phyloP scores from a whole-genome alignment of 2,329 filamentous ascomycete genomes.

The Clonostachys solani region DNA sequence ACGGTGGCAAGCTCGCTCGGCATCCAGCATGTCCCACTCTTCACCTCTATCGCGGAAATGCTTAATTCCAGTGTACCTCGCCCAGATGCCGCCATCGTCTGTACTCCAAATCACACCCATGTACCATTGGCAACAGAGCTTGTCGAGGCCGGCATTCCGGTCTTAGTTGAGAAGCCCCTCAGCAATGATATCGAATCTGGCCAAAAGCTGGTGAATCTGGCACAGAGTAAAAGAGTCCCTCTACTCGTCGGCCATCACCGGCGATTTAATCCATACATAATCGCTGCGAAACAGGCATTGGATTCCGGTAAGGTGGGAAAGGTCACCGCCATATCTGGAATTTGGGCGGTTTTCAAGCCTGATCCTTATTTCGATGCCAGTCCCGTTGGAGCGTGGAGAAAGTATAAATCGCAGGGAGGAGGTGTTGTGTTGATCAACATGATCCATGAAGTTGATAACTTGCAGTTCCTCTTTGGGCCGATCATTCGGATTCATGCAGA shows the following conservation, averaged over 20 bases:
- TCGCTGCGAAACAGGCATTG: slow-evolving; percentile 40
- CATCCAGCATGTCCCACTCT: slow-evolving; percentile 7
- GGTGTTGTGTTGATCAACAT: slow-evolving; percentile 54
- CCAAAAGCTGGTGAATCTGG: slow-evolving; percentile 16
- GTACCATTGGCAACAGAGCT: slow-evolving; percentile 44
- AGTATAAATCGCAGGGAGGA: slow-evolving; percentile 20
- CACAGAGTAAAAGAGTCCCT: slow-evolving; percentile 22
- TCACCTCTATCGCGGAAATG: slow-evolving; percentile 31
- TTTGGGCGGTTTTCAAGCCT: slow-evolving; percentile 51
- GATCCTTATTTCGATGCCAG: slow-evolving; percentile 34
- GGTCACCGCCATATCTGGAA: slow-evolving; percentile 46
- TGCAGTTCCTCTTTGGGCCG: slow-evolving; percentile 51
- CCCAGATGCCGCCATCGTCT: slow-evolving; percentile 52
- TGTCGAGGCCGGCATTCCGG: slow-evolving; percentile 39
- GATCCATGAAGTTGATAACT: slow-evolving; percentile 55
- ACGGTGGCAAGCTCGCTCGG: slow-evolving; percentile 12
- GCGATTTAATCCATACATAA: slow-evolving; percentile 53
- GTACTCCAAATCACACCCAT: slow-evolving; percentile 56
- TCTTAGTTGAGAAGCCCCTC: slow-evolving; percentile 55
- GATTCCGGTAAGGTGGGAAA: slow-evolving; percentile 32
- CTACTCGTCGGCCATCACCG: slow-evolving; percentile 54
- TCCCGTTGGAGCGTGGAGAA: slow-evolving; percentile 35
- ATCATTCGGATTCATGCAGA: slow-evolving; percentile 48
- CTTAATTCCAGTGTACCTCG: slow-evolving; percentile 35
- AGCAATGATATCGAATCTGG: slow-evolving; percentile 33